phyloP scores from a whole-genome alignment of 2,329 filamentous ascomycete genomes.

The Hawksworthiomyces lignivorus region DNA sequence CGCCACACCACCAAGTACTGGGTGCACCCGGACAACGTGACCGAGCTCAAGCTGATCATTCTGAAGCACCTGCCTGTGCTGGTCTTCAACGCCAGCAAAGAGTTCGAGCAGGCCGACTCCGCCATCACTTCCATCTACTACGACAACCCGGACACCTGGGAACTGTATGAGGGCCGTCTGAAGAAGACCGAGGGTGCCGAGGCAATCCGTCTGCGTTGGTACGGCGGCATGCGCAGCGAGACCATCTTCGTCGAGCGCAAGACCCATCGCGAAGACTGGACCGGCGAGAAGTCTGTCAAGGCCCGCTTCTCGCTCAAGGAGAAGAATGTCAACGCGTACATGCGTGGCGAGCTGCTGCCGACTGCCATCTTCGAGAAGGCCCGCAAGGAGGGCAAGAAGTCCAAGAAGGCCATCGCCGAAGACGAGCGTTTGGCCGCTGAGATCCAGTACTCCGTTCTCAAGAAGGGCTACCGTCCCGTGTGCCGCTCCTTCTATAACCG shows the following conservation, averaged over 20 bases:
- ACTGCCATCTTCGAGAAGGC: conserved; percentile 93
- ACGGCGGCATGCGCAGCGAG: conserved; percentile 90
- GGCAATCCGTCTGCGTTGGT: conserved; percentile 93
- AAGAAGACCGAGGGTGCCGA: conserved; percentile 98
- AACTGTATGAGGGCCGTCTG: conserved; percentile 84
- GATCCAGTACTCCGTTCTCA: conserved; percentile 87
- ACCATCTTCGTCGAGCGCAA: conserved; percentile 97
- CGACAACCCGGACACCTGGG: conserved; percentile 90
- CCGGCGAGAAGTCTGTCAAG: conserved; percentile 97
- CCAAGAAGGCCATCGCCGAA: conserved; percentile 81
- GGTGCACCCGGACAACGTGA: conserved; percentile 98
- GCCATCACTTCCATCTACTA: conserved; percentile 99
- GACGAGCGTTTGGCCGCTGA: conserved; percentile 85
- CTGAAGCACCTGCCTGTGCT: conserved; percentile 94
- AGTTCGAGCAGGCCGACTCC: conserved; percentile 82
- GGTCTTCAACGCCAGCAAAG: conserved; percentile 95
- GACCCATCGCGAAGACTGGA: conserved; percentile 98
- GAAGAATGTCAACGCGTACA: conserved; percentile 90
- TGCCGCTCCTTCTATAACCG: conserved; percentile 97
- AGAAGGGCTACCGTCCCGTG: conserved; percentile 78
- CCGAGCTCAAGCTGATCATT: conserved; percentile 94
- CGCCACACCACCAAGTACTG: conserved; percentile 98
- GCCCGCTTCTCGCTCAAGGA: conserved; percentile 92
- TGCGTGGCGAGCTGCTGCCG: conserved; percentile 77
- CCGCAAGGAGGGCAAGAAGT: conserved; percentile 89